Evolutionary conservation across 306 rosid genomes (phyloP).

Genomic region (Abrus precatorius): DNA sequence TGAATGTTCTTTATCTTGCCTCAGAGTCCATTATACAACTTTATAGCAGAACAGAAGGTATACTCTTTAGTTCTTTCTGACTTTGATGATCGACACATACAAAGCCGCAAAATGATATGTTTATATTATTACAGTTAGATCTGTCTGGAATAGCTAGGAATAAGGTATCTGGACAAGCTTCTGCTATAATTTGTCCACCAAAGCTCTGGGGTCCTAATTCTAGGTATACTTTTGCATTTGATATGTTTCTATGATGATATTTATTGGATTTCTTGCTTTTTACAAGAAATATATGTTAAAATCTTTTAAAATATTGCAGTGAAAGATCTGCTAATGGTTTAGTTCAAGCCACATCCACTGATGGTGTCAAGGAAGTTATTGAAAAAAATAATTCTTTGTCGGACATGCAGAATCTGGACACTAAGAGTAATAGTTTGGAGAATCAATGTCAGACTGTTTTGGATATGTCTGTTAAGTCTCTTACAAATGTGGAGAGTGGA

Average conservation of each 20-base stretch:
- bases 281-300: constrained; percentile 37
- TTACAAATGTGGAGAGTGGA: constrained; percentile 45
- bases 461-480: constrained; percentile 50
- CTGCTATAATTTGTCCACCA: constrained; percentile 61
- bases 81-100: constrained; percentile 37
- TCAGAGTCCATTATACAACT: constrained; percentile 95
- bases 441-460: constrained; percentile 41
- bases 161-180: constrained; percentile 88
- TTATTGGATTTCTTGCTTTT: constrained; percentile 43
- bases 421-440: constrained; percentile 44
- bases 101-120: constrained; percentile 37
- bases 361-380: constrained; percentile 57
- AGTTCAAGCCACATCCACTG: constrained; percentile 44
- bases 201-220: constrained; percentile 51
- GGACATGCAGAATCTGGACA: constrained; percentile 48
- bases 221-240: constrained; percentile 58
- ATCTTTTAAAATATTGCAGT: constrained; percentile 58
- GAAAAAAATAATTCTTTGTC: constrained; percentile 51
- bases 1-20: constrained; percentile 39
- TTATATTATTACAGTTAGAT: constrained; percentile 73
- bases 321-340: constrained; percentile 51
- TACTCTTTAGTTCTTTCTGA: constrained; percentile 22
- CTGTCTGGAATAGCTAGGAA: constrained; percentile 77
- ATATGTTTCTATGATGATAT: constrained; percentile 23
- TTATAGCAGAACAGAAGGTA: constrained; percentile 87